phyloP scores from a whole-genome alignment of 352 stramenopile species.

The Phytophthora sojae region DNA sequence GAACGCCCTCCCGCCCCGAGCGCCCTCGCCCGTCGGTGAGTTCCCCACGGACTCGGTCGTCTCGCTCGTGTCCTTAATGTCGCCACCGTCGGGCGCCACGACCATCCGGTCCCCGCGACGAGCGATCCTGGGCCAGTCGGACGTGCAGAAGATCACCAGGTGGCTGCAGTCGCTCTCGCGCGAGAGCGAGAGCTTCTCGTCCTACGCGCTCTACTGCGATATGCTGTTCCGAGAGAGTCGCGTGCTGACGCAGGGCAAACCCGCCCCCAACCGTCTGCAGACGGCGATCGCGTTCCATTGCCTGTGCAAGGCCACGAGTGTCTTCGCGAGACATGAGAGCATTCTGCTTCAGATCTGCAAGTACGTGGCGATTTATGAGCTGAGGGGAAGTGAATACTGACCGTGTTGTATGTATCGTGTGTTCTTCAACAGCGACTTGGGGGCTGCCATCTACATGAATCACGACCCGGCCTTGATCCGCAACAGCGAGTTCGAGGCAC shows the following conservation, averaged over 20 bases:
- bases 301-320: constrained; percentile 60
- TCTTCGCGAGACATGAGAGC: constrained; percentile 71
- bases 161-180: constrained; percentile 66
- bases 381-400: background rate
- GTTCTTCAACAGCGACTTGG: constrained; percentile 45
- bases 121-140: constrained; percentile 47
- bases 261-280: constrained; percentile 70
- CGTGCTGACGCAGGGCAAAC: constrained; percentile 67
- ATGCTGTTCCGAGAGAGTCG: constrained; percentile 75
- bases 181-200: constrained; percentile 56
- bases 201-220: constrained; percentile 79
- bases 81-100: constrained; percentile 1
- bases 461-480: constrained; percentile 34
- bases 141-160: constrained; percentile 68
- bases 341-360: constrained; percentile 67
- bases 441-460: constrained; percentile 66
- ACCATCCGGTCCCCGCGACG: constrained; percentile 25
- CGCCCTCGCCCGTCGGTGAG: constrained; percentile 45
- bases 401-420: no score
- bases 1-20: constrained; percentile 19
- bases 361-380: constrained; percentile 20
- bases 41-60: constrained; percentile 39
- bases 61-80: constrained; percentile 14
- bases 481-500: constrained; percentile 58
- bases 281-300: constrained; percentile 82